These are phyloP conservation scores for Hymenoscyphus scutula DNA, from an alignment of 2,329 filamentous ascomycete genomes.

Conservation along the genomic window DNA sequence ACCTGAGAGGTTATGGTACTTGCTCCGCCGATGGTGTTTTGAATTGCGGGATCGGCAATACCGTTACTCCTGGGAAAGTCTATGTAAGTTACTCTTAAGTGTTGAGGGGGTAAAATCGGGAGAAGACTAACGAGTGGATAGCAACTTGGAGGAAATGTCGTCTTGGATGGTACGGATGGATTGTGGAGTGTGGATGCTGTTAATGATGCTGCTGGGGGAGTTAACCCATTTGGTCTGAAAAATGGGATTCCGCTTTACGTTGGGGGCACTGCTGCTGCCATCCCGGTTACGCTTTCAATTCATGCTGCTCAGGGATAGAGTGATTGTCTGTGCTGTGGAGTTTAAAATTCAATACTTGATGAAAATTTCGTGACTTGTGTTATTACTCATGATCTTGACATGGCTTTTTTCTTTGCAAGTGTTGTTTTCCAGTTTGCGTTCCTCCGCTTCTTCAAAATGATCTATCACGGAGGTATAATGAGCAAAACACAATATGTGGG, in stretches of 20 bases:
- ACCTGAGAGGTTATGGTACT: background rate
- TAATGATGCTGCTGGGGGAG: conserved; percentile 8
- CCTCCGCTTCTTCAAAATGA: no score
- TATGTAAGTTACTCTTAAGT: background rate
- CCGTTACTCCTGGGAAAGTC: background rate
- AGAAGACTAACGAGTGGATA: background rate
- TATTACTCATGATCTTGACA: no score
- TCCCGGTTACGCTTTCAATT: conserved; percentile 10
- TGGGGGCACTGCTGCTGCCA: conserved; percentile 4
- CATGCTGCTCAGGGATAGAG: conserved; percentile 6
- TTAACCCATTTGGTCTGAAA: background rate
- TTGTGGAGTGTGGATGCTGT: conserved; percentile 10
- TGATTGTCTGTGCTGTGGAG: background rate
- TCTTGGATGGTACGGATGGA: conserved; percentile 11
- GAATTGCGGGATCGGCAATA: background rate
- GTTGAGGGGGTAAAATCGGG: background rate
- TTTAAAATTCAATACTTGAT: background rate
- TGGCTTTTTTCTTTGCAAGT: no score
- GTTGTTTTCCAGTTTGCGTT: no score
- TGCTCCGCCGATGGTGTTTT: conserved; percentile 1
- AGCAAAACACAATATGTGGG: no score
- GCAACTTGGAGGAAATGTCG: conserved; percentile 5
- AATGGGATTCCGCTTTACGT: conserved; percentile 18
- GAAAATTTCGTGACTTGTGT: background rate
- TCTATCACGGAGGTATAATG: no score